Conservation (phyloP, 2,329 filamentous ascomycete species). For the Dothiorella sarmentorum region DNA sequence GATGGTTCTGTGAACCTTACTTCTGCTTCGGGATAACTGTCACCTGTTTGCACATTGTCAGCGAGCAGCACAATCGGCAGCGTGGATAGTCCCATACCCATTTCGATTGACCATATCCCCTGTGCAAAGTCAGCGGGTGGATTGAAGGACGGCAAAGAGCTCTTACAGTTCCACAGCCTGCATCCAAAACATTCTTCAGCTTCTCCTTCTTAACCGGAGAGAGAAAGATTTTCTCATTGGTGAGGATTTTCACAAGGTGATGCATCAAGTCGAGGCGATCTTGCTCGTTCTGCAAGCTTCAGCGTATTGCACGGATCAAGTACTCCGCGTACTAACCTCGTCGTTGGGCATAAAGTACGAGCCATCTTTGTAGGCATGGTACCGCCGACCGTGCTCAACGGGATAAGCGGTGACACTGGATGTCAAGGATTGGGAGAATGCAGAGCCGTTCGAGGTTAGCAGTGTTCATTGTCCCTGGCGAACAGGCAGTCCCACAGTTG, state of each 20-base stretch:
- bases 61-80: neutral
- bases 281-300: too few species aligned
- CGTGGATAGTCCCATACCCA: slow-evolving; percentile 18
- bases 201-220: slow-evolving; percentile 20
- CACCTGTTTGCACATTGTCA: slow-evolving; percentile 4
- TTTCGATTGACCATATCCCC: slow-evolving; percentile 30
- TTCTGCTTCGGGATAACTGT: neutral
- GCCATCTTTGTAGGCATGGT: slow-evolving; percentile 29
- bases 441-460: neutral
- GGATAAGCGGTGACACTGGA: slow-evolving; percentile 23
- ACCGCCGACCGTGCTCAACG: slow-evolving; percentile 29
- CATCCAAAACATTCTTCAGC: slow-evolving; percentile 23
- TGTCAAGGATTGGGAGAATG: slow-evolving; percentile 4
- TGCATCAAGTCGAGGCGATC: slow-evolving; percentile 33
- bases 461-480: neutral
- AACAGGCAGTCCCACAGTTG: neutral
- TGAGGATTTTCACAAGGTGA: slow-evolving; percentile 21
- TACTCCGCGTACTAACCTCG: too few species aligned
- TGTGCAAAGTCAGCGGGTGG: neutral
- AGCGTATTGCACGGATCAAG: too few species aligned
- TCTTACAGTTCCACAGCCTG: slow-evolving; percentile 26
- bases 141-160: too few species aligned
- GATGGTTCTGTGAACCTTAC: neutral
- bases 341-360: slow-evolving; percentile 26
- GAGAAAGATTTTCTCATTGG: slow-evolving; percentile 29